Evolutionary conservation across 2,329 filamentous ascomycete genomes (phyloP).

Genomic region (Fonsecaea pugnacius): DNA sequence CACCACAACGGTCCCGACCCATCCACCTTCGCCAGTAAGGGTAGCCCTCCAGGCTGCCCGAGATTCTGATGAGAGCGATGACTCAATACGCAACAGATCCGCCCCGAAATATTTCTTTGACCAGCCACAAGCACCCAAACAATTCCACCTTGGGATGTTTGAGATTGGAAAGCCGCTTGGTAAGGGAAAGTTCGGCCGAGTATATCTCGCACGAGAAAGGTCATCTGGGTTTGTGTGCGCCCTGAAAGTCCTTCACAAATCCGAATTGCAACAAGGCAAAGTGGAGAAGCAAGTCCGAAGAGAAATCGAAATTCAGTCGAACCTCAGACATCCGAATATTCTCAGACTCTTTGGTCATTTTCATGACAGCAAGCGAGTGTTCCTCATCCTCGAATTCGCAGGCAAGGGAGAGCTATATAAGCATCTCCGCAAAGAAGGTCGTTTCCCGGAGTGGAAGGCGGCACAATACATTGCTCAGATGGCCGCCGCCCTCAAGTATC

Average conservation of each 20-base stretch:
- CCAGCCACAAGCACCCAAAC: constrained; percentile 56
- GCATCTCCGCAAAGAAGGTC: constrained; percentile 75
- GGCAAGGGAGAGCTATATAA: constrained; percentile 88
- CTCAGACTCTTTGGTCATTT: constrained; percentile 84
- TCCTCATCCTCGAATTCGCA: constrained; percentile 84
- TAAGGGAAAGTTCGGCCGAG: constrained; percentile 85
- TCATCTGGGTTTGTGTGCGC: constrained; percentile 81
- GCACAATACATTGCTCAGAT: constrained; percentile 88
- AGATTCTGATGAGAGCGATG: constrained; percentile 56
- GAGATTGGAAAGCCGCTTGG: constrained; percentile 85
- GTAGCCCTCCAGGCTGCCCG: constrained; percentile 54
- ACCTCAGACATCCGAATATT: constrained; percentile 84
- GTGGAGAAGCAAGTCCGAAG: constrained; percentile 86
- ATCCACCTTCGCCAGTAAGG: constrained; percentile 57
- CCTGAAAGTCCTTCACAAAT: constrained; percentile 84
- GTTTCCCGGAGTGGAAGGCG: constrained; percentile 84
- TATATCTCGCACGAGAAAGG: constrained; percentile 82
- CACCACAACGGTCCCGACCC: constrained; percentile 41
- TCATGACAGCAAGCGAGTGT: constrained; percentile 85
- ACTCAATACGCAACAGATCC: constrained; percentile 29
- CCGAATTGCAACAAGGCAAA: constrained; percentile 75
- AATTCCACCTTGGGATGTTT: constrained; percentile 91
- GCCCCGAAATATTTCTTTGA: constrained; percentile 55
- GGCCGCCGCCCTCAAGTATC: constrained; percentile 84
- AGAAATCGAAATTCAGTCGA: constrained; percentile 88